Conservation (phyloP, 176 grass and related monocot species). For the Oryza officinalis region DNA sequence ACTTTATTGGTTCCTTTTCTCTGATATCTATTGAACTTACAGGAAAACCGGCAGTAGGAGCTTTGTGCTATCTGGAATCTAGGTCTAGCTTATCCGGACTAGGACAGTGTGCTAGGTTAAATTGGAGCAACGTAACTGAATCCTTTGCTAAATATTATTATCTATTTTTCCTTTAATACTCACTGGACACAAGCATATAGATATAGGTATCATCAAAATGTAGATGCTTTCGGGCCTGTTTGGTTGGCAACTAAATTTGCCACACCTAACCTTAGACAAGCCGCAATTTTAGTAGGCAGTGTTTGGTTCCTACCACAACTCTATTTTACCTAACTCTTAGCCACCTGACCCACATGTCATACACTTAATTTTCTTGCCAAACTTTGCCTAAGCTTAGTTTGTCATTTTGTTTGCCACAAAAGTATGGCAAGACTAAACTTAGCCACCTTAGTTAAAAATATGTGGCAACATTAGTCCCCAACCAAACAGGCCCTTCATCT, state of each 20-base stretch:
- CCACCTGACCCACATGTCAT: no score
- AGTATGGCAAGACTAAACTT: no score
- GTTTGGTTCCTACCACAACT: no score
- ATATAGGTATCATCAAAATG: not conserved
- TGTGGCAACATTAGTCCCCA: no score
- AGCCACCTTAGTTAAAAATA: no score
- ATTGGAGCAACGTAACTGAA: not conserved
- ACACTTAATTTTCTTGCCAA: no score
- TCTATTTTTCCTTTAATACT: not conserved
- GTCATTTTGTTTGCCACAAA: no score
- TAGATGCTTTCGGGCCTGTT: not conserved
- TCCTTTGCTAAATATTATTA: not conserved
- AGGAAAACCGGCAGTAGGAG: not conserved
- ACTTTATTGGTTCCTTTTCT: conserved; percentile 9
- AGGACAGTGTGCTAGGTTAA: not conserved
- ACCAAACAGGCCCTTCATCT: not conserved
- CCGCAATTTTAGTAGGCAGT: no score
- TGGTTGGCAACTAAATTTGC: no score
- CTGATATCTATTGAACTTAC: conserved; percentile 5
- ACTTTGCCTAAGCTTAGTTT: no score
- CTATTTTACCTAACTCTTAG: no score
- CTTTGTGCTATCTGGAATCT: conserved; percentile 15
- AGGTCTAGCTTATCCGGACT: not conserved
- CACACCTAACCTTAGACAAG: no score
- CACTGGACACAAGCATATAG: not conserved